phyloP scores from a whole-genome alignment of 2,329 filamentous ascomycete species.

The Aspergillus piperis region DNA sequence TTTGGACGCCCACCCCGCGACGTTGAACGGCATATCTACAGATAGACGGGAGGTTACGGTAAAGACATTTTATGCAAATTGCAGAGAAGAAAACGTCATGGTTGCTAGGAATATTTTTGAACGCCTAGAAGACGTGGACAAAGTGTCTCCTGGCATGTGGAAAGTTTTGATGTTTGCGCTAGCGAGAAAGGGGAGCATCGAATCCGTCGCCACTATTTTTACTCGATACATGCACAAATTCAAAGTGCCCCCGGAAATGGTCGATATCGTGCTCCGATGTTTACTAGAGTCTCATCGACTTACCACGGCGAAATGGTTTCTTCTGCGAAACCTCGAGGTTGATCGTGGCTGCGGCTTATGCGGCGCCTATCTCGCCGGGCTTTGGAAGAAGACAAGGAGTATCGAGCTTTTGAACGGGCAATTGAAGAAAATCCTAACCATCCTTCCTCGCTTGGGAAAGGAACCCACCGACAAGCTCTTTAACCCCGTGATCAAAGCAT shows the following conservation, averaged over 20 bases:
- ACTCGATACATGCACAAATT: conserved; percentile 30
- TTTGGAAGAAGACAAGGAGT: conserved; percentile 45
- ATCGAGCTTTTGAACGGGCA: conserved; percentile 38
- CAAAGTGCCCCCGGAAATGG: conserved; percentile 31
- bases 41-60: conserved; percentile 34
- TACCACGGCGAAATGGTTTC: conserved; percentile 38
- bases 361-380: conserved; percentile 38
- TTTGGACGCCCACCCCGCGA: conserved; percentile 27
- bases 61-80: conserved; percentile 38
- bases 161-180: conserved; percentile 38
- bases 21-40: conserved; percentile 25
- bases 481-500: conserved; percentile 43
- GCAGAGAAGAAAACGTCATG: conserved; percentile 40
- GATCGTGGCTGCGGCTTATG: conserved; percentile 39
- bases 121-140: conserved; percentile 35
- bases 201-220: conserved; percentile 40
- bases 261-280: conserved; percentile 39
- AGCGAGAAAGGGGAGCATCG: conserved; percentile 38
- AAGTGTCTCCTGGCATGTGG: conserved; percentile 39
- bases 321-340: conserved; percentile 34
- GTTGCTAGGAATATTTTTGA: conserved; percentile 41
- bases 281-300: conserved; percentile 42
- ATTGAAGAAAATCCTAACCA: conserved; percentile 32
- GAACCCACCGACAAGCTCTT: conserved; percentile 41
- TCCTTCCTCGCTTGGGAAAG: conserved; percentile 33